Conservation (phyloP, 306 rosid species). For the Lupinus albus region DNA sequence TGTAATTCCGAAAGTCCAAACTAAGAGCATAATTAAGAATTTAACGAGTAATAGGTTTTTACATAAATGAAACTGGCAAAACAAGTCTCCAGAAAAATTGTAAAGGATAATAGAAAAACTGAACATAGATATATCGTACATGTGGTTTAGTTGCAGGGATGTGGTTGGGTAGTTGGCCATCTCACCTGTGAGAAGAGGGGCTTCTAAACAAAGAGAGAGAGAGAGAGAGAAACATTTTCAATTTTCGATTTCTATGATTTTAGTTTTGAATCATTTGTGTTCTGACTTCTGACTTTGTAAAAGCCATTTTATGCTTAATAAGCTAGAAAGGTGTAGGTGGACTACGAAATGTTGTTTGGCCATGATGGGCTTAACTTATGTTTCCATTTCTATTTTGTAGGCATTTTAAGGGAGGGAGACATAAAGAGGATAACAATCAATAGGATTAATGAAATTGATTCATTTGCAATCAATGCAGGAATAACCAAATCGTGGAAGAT, state of each 20-base stretch:
- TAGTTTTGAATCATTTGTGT: not conserved
- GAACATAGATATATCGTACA: no score
- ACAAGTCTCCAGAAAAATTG: no score
- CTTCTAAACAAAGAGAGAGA: no score
- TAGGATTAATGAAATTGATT: not conserved
- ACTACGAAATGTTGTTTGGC: conserved; percentile 14
- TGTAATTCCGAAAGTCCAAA: no score
- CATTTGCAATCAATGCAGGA: not conserved
- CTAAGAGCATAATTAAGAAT: no score
- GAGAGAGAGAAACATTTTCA: no score
- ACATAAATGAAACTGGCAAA: no score
- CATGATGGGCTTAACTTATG: conserved; percentile 16
- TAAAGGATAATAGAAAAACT: no score
- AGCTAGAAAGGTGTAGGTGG: not conserved
- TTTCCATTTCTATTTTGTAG: conserved; percentile 22
- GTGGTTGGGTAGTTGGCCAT: no score
- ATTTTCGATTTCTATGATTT: not conserved
- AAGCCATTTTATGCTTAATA: conserved; percentile 1
- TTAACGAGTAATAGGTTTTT: no score
- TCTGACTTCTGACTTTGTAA: not conserved
- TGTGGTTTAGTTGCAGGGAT: no score
- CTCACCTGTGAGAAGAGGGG: no score
- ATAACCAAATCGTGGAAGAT: not conserved
- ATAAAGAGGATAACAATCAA: conserved; percentile 19
- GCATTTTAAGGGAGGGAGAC: not conserved